Base-by-base conservation (phyloP, 2,329 filamentous ascomycete species). In the Aspergillus sp. region DNA sequence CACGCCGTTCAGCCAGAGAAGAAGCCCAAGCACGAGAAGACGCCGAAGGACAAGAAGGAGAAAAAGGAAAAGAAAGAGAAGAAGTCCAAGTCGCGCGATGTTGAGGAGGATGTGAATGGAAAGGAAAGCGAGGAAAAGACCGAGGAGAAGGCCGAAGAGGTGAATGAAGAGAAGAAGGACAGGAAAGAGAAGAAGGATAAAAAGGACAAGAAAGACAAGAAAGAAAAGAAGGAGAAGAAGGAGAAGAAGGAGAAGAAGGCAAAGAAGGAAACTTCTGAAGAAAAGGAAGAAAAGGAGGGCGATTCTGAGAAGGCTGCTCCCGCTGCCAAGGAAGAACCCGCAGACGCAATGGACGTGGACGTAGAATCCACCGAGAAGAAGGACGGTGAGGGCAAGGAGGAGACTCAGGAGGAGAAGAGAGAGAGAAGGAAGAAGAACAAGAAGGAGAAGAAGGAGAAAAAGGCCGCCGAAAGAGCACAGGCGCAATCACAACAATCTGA, bases 11-110 rank as follows among this genome's bases (percentile, higher is more conserved):
- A 58, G 49, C 58, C 61, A 2, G 55, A 64, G 41, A 65, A 66
- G 58, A 67, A 67, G 56, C 53, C 58, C 43, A 66, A 65, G 51
- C 60, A 60, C 48, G 63, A 61, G 15, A 58, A 59, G 49, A 54
- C 55, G 39, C 9, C 37, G 37, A 59, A 61, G 7, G 57, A 54
- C 1, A 55, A 61, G 19, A 58, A 59, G 46, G 48, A 55, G 2
- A 59, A 58, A 46, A 50, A 51, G 27, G 57, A 63, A 30, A 59
- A 58, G 46, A 49, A 51, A 27, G 57, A 63, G 30, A 59, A 54
- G 32, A 51, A 50, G 43, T 39, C 45, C 42, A 49, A 56, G 33
- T 45, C 32, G 25, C 42, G 27, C 9, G 42, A 33, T 44, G 42
- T 6, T 20, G 43, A 45, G 44, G 23, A 46, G 43, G 45, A 47